Conservation (phyloP, 2,329 filamentous ascomycete species). For the Pseudocercospora fijiensis region DNA sequence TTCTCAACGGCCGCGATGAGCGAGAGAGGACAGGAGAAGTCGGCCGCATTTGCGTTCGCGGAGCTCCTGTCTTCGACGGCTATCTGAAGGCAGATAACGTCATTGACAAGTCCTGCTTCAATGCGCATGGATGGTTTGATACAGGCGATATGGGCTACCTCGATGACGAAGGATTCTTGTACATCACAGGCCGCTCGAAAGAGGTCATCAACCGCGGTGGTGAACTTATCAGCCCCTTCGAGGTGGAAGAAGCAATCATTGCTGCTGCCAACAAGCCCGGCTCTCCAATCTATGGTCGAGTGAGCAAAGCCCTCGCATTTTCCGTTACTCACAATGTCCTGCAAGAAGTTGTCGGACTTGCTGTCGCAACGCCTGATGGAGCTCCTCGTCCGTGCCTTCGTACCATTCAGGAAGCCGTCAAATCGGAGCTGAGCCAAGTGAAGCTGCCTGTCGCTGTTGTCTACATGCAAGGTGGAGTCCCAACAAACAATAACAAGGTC, state of each 20-base stretch:
- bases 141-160: constrained; percentile 57
- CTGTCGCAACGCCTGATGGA: constrained; percentile 50
- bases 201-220: constrained; percentile 60
- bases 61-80: constrained; percentile 53
- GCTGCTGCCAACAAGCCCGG: constrained; percentile 45
- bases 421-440: constrained; percentile 51
- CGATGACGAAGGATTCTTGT: constrained; percentile 54
- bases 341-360: constrained; percentile 57
- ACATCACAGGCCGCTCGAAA: constrained; percentile 57
- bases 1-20: constrained; percentile 47
- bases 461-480: constrained; percentile 58
- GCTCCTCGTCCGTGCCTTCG: constrained; percentile 51
- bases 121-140: constrained; percentile 53
- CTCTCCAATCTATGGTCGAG: constrained; percentile 49
- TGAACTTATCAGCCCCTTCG: constrained; percentile 60
- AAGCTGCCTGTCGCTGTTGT: constrained; percentile 55
- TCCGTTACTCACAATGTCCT: constrained; percentile 54
- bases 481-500: constrained; percentile 60
- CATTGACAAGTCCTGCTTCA: constrained; percentile 51
- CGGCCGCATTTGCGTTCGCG: constrained; percentile 53
- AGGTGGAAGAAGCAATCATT: constrained; percentile 59
- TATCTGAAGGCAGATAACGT: constrained; percentile 49
- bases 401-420: constrained; percentile 50
- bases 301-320: constrained; percentile 55
- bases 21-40: constrained; percentile 39